Percentiles rank a stretch among this genome's conserved stretches.
Evolutionary conservation across 306 rosid genomes (phyloP).

Genomic region (Psophocarpus tetragonolobus): DNA sequence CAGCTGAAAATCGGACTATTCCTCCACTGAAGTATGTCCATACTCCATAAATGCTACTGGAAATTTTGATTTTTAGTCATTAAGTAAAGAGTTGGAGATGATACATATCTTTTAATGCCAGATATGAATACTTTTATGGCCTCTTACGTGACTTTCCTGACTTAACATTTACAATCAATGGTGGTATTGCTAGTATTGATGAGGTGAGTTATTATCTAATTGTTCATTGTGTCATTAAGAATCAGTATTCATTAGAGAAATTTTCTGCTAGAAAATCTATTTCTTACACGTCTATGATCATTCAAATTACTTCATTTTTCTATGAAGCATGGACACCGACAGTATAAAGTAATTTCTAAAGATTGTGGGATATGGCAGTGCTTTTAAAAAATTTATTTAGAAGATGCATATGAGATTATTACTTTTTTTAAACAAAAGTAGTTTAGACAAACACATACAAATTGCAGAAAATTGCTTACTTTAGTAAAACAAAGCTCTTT

Average conservation of each 20-base stretch:
- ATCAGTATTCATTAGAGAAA: conserved; percentile 17
- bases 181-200: conserved; percentile 77
- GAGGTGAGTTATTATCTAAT: conserved; percentile 64
- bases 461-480: too few relatives aligned
- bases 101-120: conserved; percentile 45
- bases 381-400: too few relatives aligned
- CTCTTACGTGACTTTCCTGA: conserved; percentile 97
- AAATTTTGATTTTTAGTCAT: conserved; percentile 16
- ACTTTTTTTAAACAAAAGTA: too few relatives aligned
- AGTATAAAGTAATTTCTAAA: background rate
- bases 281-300: background rate
- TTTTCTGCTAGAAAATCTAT: background rate
- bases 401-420: too few relatives aligned
- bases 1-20: conserved; percentile 94
- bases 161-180: conserved; percentile 92
- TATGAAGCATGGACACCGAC: background rate
- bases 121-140: conserved; percentile 91
- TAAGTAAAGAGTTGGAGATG: conserved; percentile 19
- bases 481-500: too few relatives aligned
- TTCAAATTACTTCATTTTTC: background rate
- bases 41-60: background rate
- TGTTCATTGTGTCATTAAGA: conserved; percentile 11
- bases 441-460: too few relatives aligned
- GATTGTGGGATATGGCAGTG: background rate
- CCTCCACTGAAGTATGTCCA: conserved; percentile 89